Percentiles rank a stretch among this genome's conserved stretches.
Evolutionary conservation across 2,329 filamentous ascomycete species (phyloP).

Genomic region (Talaromyces marneffei): DNA sequence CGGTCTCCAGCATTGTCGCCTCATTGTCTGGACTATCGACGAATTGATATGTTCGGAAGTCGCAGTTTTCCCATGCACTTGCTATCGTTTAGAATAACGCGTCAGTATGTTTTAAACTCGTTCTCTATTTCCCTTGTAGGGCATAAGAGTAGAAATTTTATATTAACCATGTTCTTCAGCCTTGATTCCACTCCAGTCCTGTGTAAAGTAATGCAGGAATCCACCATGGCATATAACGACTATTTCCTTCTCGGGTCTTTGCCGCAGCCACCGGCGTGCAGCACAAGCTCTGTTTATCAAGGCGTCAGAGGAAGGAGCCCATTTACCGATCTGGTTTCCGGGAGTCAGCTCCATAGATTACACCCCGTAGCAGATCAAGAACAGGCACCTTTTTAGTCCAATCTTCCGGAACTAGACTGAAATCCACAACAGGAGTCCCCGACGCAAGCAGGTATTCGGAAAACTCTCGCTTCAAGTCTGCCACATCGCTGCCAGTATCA

Average conservation of each 20-base stretch:
- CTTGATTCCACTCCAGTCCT: constrained; percentile 17
- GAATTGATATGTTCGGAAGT: constrained; percentile 15
- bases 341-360: neutral
- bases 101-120: neutral
- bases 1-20: constrained; percentile 14
- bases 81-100: constrained; percentile 1
- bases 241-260: constrained; percentile 16
- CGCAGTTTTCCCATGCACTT: constrained; percentile 15
- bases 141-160: neutral
- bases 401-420: constrained; percentile 7
- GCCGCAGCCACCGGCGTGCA: constrained; percentile 15
- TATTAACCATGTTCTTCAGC: constrained; percentile 15
- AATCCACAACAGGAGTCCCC: constrained; percentile 1
- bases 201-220: constrained; percentile 18
- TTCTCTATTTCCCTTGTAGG: neutral
- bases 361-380: neutral
- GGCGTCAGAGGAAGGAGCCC: constrained; percentile 11
- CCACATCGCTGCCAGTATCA: constrained; percentile 13
- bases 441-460: neutral
- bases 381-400: constrained; percentile 13
- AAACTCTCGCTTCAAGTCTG: constrained; percentile 11
- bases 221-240: constrained; percentile 18
- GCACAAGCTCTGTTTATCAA: constrained; percentile 13
- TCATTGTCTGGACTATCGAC: constrained; percentile 7
- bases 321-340: constrained; percentile 10